These are phyloP conservation scores for Aspergillus brunneoviolaceus DNA, from an alignment of 2,329 filamentous ascomycete species.

Conservation along the genomic window DNA sequence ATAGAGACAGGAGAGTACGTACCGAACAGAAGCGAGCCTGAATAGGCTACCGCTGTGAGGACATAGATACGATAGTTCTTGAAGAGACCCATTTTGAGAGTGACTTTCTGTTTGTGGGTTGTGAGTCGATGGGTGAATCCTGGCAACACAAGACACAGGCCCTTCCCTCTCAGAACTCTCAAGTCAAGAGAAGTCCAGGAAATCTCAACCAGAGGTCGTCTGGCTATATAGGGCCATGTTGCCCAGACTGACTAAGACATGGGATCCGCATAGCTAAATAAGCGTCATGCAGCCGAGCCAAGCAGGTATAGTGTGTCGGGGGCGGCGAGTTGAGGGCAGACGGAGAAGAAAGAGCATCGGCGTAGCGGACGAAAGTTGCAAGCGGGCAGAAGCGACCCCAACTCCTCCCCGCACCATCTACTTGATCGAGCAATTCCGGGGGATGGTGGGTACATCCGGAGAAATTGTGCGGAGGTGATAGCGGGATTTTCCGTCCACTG, in stretches of 20 bases:
- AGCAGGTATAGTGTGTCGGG: neutral
- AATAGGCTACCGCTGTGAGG: slow-evolving; percentile 45
- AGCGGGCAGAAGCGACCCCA: slow-evolving; percentile 10
- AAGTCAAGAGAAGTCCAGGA: neutral
- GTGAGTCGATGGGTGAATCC: slow-evolving; percentile 1
- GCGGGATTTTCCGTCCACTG: slow-evolving; percentile 20
- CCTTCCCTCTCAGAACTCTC: slow-evolving; percentile 2
- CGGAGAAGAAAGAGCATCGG: slow-evolving; percentile 2
- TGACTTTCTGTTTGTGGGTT: neutral
- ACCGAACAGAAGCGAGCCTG: slow-evolving; percentile 48
- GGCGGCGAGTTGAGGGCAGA: neutral
- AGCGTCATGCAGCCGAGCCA: neutral
- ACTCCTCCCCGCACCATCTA: slow-evolving; percentile 11
- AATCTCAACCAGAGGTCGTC: neutral
- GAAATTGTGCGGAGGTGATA: slow-evolving; percentile 15
- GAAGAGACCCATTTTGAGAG: slow-evolving; percentile 29
- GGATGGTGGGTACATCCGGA: slow-evolving; percentile 17
- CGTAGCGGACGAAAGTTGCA: neutral
- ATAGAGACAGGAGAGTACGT: slow-evolving; percentile 6
- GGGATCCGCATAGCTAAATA: slow-evolving; percentile 2
- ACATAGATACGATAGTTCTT: slow-evolving; percentile 48
- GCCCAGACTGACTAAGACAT: neutral
- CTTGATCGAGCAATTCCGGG: slow-evolving; percentile 11
- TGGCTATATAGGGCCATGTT: neutral
- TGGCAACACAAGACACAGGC: slow-evolving; percentile 1